phyloP scores from a whole-genome alignment of 352 stramenopile genomes.

The Pythium myriotylum region DNA sequence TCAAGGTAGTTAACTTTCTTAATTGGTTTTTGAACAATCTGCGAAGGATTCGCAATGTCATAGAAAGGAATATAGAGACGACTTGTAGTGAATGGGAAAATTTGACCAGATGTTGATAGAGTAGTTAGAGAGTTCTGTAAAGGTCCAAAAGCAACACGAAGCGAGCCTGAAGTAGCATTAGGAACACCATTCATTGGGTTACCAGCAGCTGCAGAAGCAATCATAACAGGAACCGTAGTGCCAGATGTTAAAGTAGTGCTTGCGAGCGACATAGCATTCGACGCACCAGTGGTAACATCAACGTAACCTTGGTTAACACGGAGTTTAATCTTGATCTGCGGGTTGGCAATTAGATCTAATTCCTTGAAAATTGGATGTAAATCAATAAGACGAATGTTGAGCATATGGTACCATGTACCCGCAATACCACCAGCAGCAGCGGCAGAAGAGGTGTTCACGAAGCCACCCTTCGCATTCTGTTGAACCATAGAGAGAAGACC shows the following conservation, averaged over 20 bases:
- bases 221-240: constrained; percentile 27
- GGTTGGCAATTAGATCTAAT: constrained; percentile 29
- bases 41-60: constrained; percentile 24
- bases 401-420: constrained; percentile 24
- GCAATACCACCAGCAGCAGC: constrained; percentile 15
- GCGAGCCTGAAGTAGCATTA: background rate
- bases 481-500: constrained; percentile 14
- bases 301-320: constrained; percentile 11
- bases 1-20: constrained; percentile 30
- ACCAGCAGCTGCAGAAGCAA: constrained; percentile 13
- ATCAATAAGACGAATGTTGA: constrained; percentile 33
- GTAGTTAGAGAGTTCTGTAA: constrained; percentile 23
- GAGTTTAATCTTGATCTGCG: constrained; percentile 23
- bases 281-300: constrained; percentile 1
- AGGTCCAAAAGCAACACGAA: constrained; percentile 20
- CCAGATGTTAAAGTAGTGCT: constrained; percentile 9
- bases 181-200: constrained; percentile 24
- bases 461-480: constrained; percentile 13
- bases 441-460: constrained; percentile 12
- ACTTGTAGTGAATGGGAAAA: constrained; percentile 19
- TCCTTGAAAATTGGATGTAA: constrained; percentile 31
- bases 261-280: constrained; percentile 11
- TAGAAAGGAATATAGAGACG: constrained; percentile 37
- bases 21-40: constrained; percentile 31
- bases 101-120: background rate